A percentile compares a stretch with the other conserved stretches of the same genome.
phyloP scores from a whole-genome alignment of 2,329 filamentous ascomycete genomes.

The Colletotrichum cordylinicola region DNA sequence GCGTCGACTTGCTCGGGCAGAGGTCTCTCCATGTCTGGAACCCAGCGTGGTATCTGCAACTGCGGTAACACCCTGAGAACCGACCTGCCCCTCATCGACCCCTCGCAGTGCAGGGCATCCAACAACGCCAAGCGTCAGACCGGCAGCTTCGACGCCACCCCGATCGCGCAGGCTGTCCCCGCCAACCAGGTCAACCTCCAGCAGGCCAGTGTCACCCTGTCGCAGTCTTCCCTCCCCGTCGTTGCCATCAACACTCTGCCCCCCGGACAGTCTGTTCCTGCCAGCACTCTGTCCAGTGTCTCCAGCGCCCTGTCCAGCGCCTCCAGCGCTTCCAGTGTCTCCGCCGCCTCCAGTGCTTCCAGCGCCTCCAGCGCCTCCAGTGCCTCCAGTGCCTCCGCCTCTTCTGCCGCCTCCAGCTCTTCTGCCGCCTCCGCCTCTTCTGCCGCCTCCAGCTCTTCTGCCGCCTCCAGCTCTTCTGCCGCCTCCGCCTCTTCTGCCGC shows the following conservation, averaged over 20 bases:
- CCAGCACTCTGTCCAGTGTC: neutral
- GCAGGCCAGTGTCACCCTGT: neutral
- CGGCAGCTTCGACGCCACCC: neutral
- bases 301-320: no score
- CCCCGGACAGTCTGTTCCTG: neutral
- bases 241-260: neutral
- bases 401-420: no score
- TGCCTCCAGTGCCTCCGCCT: neutral
- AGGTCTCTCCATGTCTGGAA: neutral
- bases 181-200: neutral
- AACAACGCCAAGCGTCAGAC: neutral
- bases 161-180: neutral
- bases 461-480: no score
- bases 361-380: no score
- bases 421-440: no score
- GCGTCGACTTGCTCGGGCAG: neutral
- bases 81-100: neutral
- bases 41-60: neutral
- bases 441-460: no score
- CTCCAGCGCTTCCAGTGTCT: neutral
- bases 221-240: neutral
- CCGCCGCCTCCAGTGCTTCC: neutral
- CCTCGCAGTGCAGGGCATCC: neutral
- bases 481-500: neutral
- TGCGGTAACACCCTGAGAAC: neutral